A percentile compares a stretch with the other conserved stretches of the same genome.
These are phyloP conservation scores for Amanita polypyramis DNA, from an alignment of 768 basidiomycete species.

Conservation along the genomic window DNA sequence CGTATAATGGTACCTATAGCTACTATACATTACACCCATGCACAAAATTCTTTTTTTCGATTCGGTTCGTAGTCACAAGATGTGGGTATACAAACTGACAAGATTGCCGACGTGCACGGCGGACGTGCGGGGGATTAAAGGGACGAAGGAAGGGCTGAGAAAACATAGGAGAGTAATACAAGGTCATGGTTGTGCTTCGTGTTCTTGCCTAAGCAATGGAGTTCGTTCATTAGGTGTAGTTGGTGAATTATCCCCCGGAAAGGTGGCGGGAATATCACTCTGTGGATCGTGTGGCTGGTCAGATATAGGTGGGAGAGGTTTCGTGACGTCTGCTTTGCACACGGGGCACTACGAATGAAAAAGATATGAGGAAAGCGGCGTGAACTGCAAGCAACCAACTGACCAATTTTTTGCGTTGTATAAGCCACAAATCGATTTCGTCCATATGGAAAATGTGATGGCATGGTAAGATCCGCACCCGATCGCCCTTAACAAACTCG, in stretches of 20 bases:
- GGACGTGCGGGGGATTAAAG: neutral
- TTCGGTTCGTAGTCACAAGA: neutral
- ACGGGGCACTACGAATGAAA: slow-evolving; percentile 61
- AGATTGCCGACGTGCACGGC: neutral
- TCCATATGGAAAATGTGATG: slow-evolving; percentile 91
- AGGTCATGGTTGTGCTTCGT: neutral
- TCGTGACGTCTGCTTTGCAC: slow-evolving; percentile 88
- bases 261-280: slow-evolving; percentile 11
- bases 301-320: slow-evolving; percentile 26
- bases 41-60: neutral
- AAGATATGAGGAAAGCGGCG: slow-evolving; percentile 3
- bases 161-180: neutral
- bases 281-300: slow-evolving; percentile 6
- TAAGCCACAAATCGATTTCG: slow-evolving; percentile 89
- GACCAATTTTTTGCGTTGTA: slow-evolving; percentile 87
- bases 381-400: slow-evolving; percentile 17
- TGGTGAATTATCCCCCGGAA: slow-evolving; percentile 10
- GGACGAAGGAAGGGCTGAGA: neutral
- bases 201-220: slow-evolving; percentile 20
- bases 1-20: neutral
- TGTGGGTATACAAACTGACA: neutral
- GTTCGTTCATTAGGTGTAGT: slow-evolving; percentile 26
- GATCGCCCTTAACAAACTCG: slow-evolving; percentile 79
- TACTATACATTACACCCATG: neutral
- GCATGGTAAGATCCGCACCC: slow-evolving; percentile 86